Base-by-base conservation (phyloP, 192 early-diverging fungal genomes). In the Phycomyces nitens region DNA sequence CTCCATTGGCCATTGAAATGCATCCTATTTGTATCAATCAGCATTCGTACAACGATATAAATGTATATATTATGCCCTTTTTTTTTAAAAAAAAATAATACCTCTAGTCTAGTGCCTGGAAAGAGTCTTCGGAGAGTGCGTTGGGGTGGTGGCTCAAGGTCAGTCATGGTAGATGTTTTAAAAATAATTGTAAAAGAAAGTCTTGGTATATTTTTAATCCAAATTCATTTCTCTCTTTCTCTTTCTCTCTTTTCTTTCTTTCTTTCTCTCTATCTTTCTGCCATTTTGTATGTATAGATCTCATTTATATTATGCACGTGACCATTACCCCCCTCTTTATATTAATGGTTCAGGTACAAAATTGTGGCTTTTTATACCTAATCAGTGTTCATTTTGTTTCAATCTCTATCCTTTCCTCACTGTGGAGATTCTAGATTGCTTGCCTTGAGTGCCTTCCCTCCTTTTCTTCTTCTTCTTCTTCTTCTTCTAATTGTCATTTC, bases 1-100 rank as follows among this genome's bases (percentile, higher is more conserved):
- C 40, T 78, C 55, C 7, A 69, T 47, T 42, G 78, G 73, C 73
- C 78, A 84, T 56, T 79, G 71, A 49, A 78, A 84, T 0, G 73
- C 52, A 62, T 71, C 60, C 82, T 81, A 59, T 11, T 7, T 9
- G 27, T 50, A 55, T 57, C 18, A 54, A 40, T 43, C 14, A 11
- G 18, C 18, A 41, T 14, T 49, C n/a, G n/a, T n/a, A n/a, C n/a
- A n/a, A n/a, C n/a, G n/a, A n/a, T n/a, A n/a, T n/a, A n/a, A n/a
- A n/a, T n/a, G 27, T 53, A 20, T 24, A 21, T 47, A 41, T n/a
- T 14, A 47, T 22, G 3, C 1, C 38, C 21, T 27, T 21, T 20
- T 29, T 26, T 29, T 16, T 38, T 50, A 55, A 16, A 12, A 57
- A 6, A 38, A 21, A 51, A 10, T 42, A 20, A 55, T 72, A 72